Base-by-base conservation (phyloP, 2,329 filamentous ascomycete genomes). In the Cladorrhinum sp. region DNA sequence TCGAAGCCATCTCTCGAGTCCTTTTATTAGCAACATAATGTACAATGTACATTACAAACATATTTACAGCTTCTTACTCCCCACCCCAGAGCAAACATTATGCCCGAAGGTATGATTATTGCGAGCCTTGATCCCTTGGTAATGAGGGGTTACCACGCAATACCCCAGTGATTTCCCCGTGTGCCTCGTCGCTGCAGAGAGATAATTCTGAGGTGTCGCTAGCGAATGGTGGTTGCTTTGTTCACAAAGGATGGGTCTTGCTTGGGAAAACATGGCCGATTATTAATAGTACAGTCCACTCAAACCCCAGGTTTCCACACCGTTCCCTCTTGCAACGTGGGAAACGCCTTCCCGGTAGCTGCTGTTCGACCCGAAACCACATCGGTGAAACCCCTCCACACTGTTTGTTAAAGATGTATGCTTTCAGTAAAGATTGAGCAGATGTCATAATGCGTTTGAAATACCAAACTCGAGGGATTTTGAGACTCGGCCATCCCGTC, bases 201-300 rank as follows among this genome's bases (percentile, higher is more conserved):
- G 3, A 7, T 45, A n/a, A 18, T 45, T 41, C 36, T 41, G 10
- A 8, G 4, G 36, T 41, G 36, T 18, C 41, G 5, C 16, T 45
- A 16, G n/a, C n/a, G n/a, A n/a, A n/a, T n/a, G n/a, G n/a, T n/a
- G n/a, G n/a, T n/a, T 36, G 32, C 32, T 36, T 36, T 36, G 32
- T 36, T 9, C 32, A 3, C 32, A 5, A 16, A 36, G 32, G 32
- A 29, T 29, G 25, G 36, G 36, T 58, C 55, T 54, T 58, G 41
- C 18, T 49, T 36, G 54, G 24, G 6, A 50, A 23, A 53, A 55
- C 9, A 41, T 18, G 27, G 51, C n/a, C n/a, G 27, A 58, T 61
- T 63, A 63, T 63, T 63, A 63, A 61, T 63, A 63, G 61, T 38
- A 61, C 16, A 55, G 55, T 55, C 58, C 58, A 41, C 23, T n/a